Evolutionary conservation across 257 asterid genomes (phyloP).

Genomic region (Mentha longifolia): DNA sequence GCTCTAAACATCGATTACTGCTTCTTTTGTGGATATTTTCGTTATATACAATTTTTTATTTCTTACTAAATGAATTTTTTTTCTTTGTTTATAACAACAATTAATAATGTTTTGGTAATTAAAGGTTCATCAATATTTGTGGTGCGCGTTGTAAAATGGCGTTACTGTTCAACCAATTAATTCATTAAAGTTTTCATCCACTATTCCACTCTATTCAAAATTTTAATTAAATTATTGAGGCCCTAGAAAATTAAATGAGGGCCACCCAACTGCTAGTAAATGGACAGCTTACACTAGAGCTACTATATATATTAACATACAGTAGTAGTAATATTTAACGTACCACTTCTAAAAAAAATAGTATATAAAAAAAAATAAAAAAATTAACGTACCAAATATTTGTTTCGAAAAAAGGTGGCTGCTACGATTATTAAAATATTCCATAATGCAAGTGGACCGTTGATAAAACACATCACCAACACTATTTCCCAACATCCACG

Average conservation of each 20-base stretch:
- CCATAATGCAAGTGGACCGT: slow-evolving; percentile 29
- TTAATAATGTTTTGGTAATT: too few relatives aligned
- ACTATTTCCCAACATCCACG: slow-evolving; percentile 27
- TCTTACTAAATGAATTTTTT: too few relatives aligned
- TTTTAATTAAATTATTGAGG: neutral
- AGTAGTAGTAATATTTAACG: neutral
- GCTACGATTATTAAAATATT: slow-evolving; percentile 13
- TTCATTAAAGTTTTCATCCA: neutral
- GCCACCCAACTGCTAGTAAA: slow-evolving; percentile 6
- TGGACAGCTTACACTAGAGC: slow-evolving; percentile 5
- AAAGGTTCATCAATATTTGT: neutral
- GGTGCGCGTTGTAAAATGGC: neutral
- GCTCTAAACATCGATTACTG: too few relatives aligned
- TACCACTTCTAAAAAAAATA: too few relatives aligned
- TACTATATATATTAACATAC: neutral
- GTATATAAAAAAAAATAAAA: too few relatives aligned
- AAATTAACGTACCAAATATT: neutral
- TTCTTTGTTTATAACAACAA: too few relatives aligned
- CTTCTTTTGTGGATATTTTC: neutral
- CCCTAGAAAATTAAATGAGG: slow-evolving; percentile 13
- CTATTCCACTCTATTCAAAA: neutral
- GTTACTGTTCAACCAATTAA: neutral
- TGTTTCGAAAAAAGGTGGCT: neutral
- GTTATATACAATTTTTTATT: neutral
- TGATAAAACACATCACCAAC: slow-evolving; percentile 6